These are phyloP conservation scores for Lachancea thermotolerans DNA, from an alignment of 805 yeast genomes.

Conservation along the genomic window DNA sequence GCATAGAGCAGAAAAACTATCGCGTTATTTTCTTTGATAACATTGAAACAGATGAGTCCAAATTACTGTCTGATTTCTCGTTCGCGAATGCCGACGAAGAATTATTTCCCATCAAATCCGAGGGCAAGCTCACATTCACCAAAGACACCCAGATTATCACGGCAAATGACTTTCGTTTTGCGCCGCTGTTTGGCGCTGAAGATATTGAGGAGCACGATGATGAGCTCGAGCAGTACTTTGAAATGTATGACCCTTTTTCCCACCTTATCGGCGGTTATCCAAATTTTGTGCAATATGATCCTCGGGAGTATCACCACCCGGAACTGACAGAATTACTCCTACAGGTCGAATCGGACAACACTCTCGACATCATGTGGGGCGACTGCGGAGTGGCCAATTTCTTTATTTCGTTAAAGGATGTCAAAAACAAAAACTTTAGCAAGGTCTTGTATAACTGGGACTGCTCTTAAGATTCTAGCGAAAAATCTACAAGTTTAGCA, in stretches of 20 bases:
- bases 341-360: not conserved
- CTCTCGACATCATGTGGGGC: not conserved
- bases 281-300: not conserved
- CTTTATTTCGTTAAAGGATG: not conserved
- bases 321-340: not conserved
- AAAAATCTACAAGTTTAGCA: too few species aligned
- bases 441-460: not conserved
- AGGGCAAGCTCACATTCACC: not conserved
- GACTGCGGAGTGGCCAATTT: not conserved
- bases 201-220: not conserved
- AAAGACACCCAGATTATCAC: not conserved
- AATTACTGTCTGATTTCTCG: not conserved
- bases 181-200: too few species aligned
- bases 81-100: not conserved
- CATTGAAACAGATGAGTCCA: not conserved
- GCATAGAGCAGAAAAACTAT: not conserved
- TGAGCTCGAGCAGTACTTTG: not conserved
- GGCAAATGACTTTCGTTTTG: not conserved
- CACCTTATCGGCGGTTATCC: not conserved
- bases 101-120: not conserved
- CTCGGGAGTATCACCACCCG: not conserved
- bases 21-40: not conserved
- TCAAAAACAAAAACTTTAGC: not conserved
- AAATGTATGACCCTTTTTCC: not conserved
- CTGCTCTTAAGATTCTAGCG: not conserved